A percentile compares a stretch with the other conserved stretches of the same genome.
Evolutionary conservation across 2,329 filamentous ascomycete species (phyloP).

Genomic region (Trichoderma guizhouense): DNA sequence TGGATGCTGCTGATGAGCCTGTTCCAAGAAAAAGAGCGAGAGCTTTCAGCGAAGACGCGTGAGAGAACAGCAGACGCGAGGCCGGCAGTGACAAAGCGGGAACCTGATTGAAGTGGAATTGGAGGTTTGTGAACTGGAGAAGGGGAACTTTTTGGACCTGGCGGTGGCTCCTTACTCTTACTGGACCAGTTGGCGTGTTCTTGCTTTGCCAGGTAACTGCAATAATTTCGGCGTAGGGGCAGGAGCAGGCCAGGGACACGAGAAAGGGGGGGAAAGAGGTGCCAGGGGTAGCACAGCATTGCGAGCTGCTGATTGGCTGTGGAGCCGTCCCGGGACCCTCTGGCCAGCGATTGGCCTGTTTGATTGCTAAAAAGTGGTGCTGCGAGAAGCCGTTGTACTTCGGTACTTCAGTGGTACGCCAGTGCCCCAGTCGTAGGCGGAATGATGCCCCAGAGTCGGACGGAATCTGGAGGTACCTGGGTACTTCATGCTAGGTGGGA

Average conservation of each 20-base stretch:
- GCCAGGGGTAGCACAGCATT: conserved; percentile 21
- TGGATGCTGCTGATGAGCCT: conserved; percentile 24
- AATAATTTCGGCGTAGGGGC: conserved; percentile 47
- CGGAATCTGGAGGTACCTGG: not conserved
- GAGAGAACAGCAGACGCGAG: conserved; percentile 19
- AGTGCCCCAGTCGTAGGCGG: not conserved
- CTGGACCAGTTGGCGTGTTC: conserved; percentile 23
- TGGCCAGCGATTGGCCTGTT: conserved; percentile 20
- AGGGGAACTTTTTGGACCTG: conserved; percentile 39
- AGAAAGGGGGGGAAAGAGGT: conserved; percentile 43
- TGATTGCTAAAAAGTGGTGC: not conserved
- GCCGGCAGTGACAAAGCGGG: conserved; percentile 21
- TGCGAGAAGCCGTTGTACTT: not conserved
- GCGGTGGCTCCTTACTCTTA: conserved; percentile 19
- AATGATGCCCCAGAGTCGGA: not conserved
- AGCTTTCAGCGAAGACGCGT: conserved; percentile 26
- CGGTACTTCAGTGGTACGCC: not conserved
- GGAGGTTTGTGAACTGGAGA: conserved; percentile 30
- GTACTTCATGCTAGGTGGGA: not conserved
- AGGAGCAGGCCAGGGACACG: conserved; percentile 35
- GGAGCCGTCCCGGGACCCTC: conserved; percentile 27
- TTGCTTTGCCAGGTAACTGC: conserved; percentile 37
- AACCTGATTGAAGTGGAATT: conserved; percentile 27
- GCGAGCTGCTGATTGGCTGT: conserved; percentile 31
- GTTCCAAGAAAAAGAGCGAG: conserved; percentile 36